Evolutionary conservation across 1,284 basidiomycete genomes (phyloP), one percentile per base, ranked within the genome.

Genomic region (Gymnopus androsaceus): DNA sequence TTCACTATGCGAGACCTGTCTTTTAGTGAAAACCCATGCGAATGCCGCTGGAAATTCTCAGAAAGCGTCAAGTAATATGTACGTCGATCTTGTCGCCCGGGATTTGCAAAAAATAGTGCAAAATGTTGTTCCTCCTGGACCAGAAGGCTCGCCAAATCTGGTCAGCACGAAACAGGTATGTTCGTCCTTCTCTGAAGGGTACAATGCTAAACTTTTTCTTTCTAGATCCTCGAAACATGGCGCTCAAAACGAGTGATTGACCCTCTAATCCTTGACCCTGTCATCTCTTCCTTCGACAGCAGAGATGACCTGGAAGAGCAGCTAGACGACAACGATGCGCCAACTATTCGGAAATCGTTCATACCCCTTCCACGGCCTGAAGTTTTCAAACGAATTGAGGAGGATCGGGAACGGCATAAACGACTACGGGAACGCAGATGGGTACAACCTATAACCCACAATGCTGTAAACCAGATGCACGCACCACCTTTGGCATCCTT

Each of bases 381-480:
- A 58, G 85, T 95, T 25, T 82, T 94, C 60, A 86, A 90, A 44
- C 86, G 94, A 3, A 96, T 98, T 59, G 95, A 98, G 69, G 95
- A 96, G 65, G 95, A 98, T 69, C 81, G 95, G 2, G 95, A 98
- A 68, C 82, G 95, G 62, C 95, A 98, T 67, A 97, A 98, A 71
- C 85, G 95, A 2, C 79, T 98, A 1, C 84, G 94, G 41, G 95
- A 98, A 70, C 84, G 92, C 19, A 85, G 94, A 48, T 98, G 95
- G 95, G 94, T 97, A 28, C 87, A 96, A 64, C 88, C 90, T 2
- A 73, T 83, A 40, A 76, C 83, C 54, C 78, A 82, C 66, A 79
- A 76, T 48, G 71, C 74, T 25, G 65, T 73, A 4, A 66, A 73
- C 3, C 68, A 74, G 21, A 51, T 25, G 51, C 68, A 75, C n/a